These are phyloP conservation scores for Pistacia atlantica DNA, from an alignment of 345 rosid species.

Conservation along the genomic window DNA sequence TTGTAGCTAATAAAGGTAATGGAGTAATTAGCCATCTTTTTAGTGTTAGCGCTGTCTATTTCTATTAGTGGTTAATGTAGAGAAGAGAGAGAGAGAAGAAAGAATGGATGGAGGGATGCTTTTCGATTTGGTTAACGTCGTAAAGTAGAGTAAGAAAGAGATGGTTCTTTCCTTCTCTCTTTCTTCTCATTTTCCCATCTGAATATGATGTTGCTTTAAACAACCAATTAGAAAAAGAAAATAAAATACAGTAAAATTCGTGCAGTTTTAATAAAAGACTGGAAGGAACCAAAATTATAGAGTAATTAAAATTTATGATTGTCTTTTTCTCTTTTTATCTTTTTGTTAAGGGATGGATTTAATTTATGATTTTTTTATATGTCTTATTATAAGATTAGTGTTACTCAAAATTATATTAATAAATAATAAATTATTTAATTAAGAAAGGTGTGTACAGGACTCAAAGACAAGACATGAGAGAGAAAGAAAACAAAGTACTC, in stretches of 20 bases:
- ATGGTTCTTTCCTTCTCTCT: constrained; percentile 36
- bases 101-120: constrained; percentile 28
- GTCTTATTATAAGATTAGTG: too few species aligned
- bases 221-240: constrained; percentile 11
- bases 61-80: constrained; percentile 26
- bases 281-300: neutral
- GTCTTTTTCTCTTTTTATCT: too few species aligned
- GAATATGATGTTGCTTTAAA: constrained; percentile 12
- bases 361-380: too few species aligned
- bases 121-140: constrained; percentile 84
- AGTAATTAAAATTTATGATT: too few species aligned
- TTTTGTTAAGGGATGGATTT: too few species aligned
- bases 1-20: constrained; percentile 34
- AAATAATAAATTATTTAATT: neutral
- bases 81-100: constrained; percentile 10
- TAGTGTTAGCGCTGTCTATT: constrained; percentile 33
- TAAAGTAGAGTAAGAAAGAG: constrained; percentile 52
- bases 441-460: neutral
- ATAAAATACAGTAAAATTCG: too few species aligned
- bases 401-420: neutral
- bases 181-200: neutral
- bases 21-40: constrained; percentile 35
- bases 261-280: too few species aligned
- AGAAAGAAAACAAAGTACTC: neutral
- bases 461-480: neutral